phyloP scores from a whole-genome alignment of 108 stramenopile species.

The Nitzschia sp. region DNA sequence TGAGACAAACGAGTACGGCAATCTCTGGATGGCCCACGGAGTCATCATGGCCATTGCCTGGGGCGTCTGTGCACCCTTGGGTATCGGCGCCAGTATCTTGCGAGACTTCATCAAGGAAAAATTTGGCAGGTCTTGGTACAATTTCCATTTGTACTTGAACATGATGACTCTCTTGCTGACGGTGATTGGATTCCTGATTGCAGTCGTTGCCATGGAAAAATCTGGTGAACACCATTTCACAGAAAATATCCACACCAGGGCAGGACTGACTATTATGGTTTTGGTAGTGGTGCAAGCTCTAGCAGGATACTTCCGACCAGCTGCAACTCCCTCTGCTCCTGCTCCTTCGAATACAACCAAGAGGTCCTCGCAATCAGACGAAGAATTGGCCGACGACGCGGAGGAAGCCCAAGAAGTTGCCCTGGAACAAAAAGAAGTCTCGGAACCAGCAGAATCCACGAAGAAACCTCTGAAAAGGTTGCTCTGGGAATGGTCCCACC shows the following conservation, averaged over 20 bases:
- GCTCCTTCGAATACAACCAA: background rate
- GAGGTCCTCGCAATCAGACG: background rate
- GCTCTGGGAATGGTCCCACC: background rate
- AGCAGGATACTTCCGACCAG: slow-evolving; percentile 35
- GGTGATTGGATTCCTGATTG: slow-evolving; percentile 34
- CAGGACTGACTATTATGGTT: slow-evolving; percentile 34
- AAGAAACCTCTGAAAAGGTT: background rate
- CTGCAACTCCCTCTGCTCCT: too few species aligned
- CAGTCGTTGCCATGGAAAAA: slow-evolving; percentile 26
- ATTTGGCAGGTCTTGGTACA: slow-evolving; percentile 29
- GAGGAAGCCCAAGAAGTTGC: background rate
- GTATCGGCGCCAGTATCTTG: slow-evolving; percentile 47
- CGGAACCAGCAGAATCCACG: background rate
- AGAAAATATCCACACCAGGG: slow-evolving; percentile 24
- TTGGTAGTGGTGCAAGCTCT: slow-evolving; percentile 35
- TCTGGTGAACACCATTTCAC: slow-evolving; percentile 24
- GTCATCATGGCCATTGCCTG: slow-evolving; percentile 54
- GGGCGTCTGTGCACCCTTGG: slow-evolving; percentile 60
- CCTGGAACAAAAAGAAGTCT: background rate
- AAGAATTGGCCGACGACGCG: background rate
- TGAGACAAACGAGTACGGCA: background rate
- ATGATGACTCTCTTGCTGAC: slow-evolving; percentile 26
- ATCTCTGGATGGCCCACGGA: slow-evolving; percentile 60
- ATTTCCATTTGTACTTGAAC: slow-evolving; percentile 30
- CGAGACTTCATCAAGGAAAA: slow-evolving; percentile 10